Evolutionary conservation across 345 rosid species (phyloP).

Genomic region (Hibiscus syriacus): DNA sequence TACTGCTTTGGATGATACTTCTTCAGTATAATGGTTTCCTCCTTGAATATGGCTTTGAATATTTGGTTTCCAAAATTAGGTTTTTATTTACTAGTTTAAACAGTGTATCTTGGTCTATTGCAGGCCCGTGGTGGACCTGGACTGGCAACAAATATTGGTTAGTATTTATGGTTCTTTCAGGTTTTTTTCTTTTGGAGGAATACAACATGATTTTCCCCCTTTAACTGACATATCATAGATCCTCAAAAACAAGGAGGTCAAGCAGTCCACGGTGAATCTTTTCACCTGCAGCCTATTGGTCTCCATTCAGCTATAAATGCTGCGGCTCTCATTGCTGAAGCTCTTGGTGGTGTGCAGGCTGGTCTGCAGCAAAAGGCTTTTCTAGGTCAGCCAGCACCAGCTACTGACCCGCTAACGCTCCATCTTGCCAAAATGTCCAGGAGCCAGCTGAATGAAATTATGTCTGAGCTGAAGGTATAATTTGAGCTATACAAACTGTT

Average conservation of each 20-base stretch:
- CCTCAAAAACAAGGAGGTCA: constrained; percentile 53
- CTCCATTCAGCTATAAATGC: constrained; percentile 73
- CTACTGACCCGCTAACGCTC: constrained; percentile 82
- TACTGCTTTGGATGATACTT: not conserved
- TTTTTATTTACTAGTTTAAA: constrained; percentile 6
- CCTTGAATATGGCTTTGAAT: not conserved
- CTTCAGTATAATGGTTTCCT: not conserved
- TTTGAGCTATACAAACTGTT: constrained; percentile 2
- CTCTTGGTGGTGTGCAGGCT: constrained; percentile 68
- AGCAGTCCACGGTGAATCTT: constrained; percentile 37
- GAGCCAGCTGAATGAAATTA: constrained; percentile 65
- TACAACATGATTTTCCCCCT: not conserved
- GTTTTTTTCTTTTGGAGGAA: not conserved
- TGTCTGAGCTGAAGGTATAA: constrained; percentile 73
- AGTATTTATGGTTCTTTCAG: constrained; percentile 16
- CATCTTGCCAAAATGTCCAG: constrained; percentile 89
- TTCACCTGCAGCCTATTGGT: constrained; percentile 76
- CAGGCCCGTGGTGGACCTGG: constrained; percentile 97
- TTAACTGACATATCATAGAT: constrained; percentile 30
- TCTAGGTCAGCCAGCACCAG: constrained; percentile 36
- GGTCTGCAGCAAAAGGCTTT: constrained; percentile 41
- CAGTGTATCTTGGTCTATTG: constrained; percentile 18
- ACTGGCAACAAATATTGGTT: constrained; percentile 47
- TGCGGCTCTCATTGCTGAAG: constrained; percentile 68
- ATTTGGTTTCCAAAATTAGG: not conserved